phyloP scores from a whole-genome alignment of 306 rosid genomes.

The Cicer cuneatum region DNA sequence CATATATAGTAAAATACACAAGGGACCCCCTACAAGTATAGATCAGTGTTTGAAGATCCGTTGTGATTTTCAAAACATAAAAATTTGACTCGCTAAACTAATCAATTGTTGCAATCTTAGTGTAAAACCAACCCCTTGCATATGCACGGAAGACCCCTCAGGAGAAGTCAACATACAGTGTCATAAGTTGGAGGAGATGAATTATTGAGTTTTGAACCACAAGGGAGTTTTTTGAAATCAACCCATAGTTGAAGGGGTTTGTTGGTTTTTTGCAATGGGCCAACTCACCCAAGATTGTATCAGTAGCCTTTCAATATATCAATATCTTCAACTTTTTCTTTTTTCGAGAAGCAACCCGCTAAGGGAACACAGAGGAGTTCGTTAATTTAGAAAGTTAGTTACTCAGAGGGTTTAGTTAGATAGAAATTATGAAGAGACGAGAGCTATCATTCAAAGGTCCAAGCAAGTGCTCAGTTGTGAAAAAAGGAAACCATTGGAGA shows the following conservation, averaged over 20 bases:
- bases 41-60: slow-evolving; percentile 5
- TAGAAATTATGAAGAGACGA: not conserved
- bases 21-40: slow-evolving; percentile 30
- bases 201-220: not conserved
- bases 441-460: not conserved
- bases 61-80: slow-evolving; percentile 1
- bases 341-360: not conserved
- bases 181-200: not conserved
- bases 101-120: not conserved
- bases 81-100: slow-evolving; percentile 6
- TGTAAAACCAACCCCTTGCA: not conserved
- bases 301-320: not conserved
- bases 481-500: not conserved
- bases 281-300: not conserved
- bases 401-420: not conserved
- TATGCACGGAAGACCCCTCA: not conserved
- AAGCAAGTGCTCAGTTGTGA: slow-evolving; percentile 11
- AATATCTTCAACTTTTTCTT: not conserved
- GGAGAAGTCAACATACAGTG: not conserved
- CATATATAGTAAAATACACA: not conserved
- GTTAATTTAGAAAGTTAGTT: not conserved
- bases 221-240: not conserved
- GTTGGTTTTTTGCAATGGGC: not conserved
- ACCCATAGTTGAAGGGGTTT: not conserved
- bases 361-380: not conserved